These are phyloP conservation scores for Penicillium sp. DNA, from an alignment of 2,329 filamentous ascomycete genomes.

Conservation along the genomic window DNA sequence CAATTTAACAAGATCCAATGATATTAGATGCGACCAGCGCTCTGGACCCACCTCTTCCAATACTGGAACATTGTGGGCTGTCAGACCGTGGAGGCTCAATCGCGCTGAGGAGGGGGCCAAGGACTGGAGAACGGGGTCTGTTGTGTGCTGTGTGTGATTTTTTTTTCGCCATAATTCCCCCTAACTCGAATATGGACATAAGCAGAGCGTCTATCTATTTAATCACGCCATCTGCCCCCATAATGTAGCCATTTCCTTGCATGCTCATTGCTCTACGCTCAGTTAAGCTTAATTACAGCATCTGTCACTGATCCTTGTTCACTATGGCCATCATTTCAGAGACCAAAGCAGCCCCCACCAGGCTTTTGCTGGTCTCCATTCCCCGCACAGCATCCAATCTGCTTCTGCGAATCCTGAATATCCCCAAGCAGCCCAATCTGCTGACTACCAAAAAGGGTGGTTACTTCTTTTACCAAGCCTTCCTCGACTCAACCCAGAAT, in stretches of 20 bases:
- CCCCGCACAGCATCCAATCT: slow-evolving; percentile 25
- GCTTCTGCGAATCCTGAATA: slow-evolving; percentile 19
- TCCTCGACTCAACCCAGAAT: slow-evolving; percentile 5
- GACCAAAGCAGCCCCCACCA: slow-evolving; percentile 1
- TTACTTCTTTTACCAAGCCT: slow-evolving; percentile 22
- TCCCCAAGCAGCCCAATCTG: slow-evolving; percentile 18
- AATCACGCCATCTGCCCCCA: slow-evolving; percentile 16
- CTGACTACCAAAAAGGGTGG: slow-evolving; percentile 15
- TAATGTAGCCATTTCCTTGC: slow-evolving; percentile 7
- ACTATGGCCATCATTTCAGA: not conserved
- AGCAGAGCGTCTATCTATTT: not conserved
- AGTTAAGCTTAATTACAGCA: slow-evolving; percentile 17
- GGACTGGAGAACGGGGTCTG: not conserved
- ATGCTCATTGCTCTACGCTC: slow-evolving; percentile 6
- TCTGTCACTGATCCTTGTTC: not conserved
- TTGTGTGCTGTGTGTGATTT: not conserved
- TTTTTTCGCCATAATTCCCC: not conserved
- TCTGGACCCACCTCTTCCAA: not conserved
- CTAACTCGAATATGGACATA: not conserved
- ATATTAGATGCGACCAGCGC: not conserved
- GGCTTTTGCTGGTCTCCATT: slow-evolving; percentile 15
- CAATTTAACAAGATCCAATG: not conserved
- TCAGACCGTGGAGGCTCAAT: not conserved
- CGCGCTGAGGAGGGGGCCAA: not conserved
- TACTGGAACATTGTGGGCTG: not conserved